These are phyloP conservation scores for Graphium sp. DNA, from an alignment of 2,329 filamentous ascomycete genomes.

Conservation along the genomic window DNA sequence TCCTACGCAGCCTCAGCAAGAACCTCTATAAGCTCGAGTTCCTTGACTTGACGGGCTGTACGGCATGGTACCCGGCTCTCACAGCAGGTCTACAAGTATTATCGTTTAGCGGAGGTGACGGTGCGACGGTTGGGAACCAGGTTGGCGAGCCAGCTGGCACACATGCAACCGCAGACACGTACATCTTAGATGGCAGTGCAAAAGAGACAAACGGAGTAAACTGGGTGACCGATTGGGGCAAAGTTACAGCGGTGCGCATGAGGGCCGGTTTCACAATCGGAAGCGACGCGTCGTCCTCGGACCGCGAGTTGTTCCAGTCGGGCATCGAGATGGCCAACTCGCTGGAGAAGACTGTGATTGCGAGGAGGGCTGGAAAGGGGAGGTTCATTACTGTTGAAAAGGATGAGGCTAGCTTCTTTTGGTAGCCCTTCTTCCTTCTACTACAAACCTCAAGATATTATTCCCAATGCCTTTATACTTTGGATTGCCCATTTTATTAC, in stretches of 20 bases:
- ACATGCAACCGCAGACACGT: constrained; percentile 11
- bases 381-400: constrained; percentile 30
- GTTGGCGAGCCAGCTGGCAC: neutral
- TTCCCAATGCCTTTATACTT: neutral
- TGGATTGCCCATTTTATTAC: no score
- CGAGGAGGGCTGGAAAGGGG: constrained; percentile 27
- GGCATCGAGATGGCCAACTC: constrained; percentile 18
- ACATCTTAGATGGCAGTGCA: constrained; percentile 18
- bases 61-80: constrained; percentile 34
- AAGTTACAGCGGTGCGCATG: constrained; percentile 27
- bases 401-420: constrained; percentile 10
- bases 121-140: neutral
- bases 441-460: neutral
- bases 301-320: constrained; percentile 15
- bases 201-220: constrained; percentile 17
- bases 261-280: constrained; percentile 22
- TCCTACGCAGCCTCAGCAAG: constrained; percentile 36
- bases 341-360: constrained; percentile 29
- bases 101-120: no score
- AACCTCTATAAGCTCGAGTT: constrained; percentile 41
- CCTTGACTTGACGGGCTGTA: constrained; percentile 43
- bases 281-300: constrained; percentile 15
- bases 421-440: neutral
- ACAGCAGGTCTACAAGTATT: no score
- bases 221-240: constrained; percentile 36